Conservation (phyloP, 2,329 filamentous ascomycete genomes). For the Monosporascus ibericus region DNA sequence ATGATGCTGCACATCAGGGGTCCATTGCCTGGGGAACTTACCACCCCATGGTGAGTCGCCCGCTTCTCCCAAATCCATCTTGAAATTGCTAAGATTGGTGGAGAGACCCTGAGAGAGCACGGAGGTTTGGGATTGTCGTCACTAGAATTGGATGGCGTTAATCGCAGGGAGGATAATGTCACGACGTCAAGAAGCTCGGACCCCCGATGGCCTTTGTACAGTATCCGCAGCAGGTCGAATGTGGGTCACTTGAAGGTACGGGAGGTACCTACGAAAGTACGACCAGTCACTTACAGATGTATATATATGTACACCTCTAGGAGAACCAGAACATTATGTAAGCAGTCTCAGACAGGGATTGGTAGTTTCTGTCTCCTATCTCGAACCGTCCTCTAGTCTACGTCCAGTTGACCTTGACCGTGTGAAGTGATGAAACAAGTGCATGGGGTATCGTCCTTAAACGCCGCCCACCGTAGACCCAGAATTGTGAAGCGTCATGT, state of each 20-base stretch:
- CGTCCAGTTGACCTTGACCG: no score
- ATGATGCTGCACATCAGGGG: neutral
- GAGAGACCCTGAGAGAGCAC: neutral
- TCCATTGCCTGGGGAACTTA: constrained; percentile 17
- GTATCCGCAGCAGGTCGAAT: no score
- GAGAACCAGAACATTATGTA: no score
- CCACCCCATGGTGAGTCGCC: constrained; percentile 40
- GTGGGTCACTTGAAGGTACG: no score
- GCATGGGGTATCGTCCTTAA: neutral
- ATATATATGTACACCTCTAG: no score
- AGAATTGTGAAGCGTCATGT: neutral
- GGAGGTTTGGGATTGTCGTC: constrained; percentile 1
- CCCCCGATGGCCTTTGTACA: neutral
- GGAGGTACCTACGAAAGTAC: no score
- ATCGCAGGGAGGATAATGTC: neutral
- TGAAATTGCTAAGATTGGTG: constrained; percentile 4
- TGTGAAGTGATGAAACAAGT: neutral
- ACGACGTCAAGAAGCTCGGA: constrained; percentile 3
- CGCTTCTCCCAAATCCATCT: constrained; percentile 38
- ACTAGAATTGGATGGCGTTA: neutral
- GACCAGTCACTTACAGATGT: no score
- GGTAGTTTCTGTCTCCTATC: no score
- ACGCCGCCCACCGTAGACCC: neutral
- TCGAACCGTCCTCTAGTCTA: no score
- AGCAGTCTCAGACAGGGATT: no score